phyloP scores from a whole-genome alignment of 495 filamentous ascomycete genomes.

The Aspergillus panamensis region DNA sequence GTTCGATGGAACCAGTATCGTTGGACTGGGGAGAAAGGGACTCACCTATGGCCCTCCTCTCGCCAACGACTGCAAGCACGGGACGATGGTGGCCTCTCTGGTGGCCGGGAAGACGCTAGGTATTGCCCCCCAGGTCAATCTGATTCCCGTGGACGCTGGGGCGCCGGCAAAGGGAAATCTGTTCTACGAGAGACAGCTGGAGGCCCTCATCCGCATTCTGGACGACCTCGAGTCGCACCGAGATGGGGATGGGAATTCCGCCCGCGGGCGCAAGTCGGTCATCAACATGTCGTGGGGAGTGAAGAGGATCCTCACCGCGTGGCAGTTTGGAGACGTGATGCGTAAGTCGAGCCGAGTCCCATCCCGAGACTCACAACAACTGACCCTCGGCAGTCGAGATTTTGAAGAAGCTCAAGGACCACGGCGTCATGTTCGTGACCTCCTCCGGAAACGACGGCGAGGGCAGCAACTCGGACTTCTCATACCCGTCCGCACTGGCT shows the following conservation, averaged over 20 bases:
- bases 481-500: no score
- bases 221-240: not conserved
- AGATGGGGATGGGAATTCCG: no score
- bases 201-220: not conserved
- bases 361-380: no score
- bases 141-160: not conserved
- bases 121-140: not conserved
- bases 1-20: not conserved
- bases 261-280: not conserved
- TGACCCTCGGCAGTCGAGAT: no score
- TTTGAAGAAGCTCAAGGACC: no score
- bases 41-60: not conserved
- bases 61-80: not conserved
- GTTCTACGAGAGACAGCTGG: not conserved
- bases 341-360: not conserved
- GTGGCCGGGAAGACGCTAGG: not conserved
- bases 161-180: not conserved
- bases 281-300: not conserved
- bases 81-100: not conserved
- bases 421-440: no score
- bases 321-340: not conserved
- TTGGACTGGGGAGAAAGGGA: not conserved
- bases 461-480: no score
- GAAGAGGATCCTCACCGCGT: not conserved
- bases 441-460: no score